Conservation (phyloP, 176 grass and related monocot species). For the Luzula sylvatica region DNA sequence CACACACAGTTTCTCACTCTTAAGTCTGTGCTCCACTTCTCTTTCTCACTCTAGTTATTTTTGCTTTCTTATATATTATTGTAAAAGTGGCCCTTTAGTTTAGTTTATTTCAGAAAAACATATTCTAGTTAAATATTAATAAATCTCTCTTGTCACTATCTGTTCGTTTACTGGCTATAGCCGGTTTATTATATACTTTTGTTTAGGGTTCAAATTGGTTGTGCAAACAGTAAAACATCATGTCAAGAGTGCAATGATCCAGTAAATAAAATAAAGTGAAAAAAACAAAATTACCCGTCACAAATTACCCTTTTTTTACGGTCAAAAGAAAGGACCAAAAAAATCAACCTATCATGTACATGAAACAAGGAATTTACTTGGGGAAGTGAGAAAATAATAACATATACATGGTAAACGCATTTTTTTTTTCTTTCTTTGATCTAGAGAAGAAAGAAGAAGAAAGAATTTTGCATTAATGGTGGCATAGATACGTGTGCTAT, state of each 20-base stretch:
- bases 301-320: conserved; percentile 1
- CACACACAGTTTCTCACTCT: neutral
- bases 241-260: conserved; percentile 22
- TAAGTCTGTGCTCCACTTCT: too few species aligned
- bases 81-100: conserved; percentile 12
- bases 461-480: neutral
- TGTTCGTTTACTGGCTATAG: conserved; percentile 2
- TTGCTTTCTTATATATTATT: neutral
- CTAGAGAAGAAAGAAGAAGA: neutral
- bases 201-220: conserved; percentile 3
- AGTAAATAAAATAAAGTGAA: conserved; percentile 1
- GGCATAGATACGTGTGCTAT: neutral
- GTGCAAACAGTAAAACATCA: conserved; percentile 23
- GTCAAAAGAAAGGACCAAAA: neutral
- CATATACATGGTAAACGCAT: conserved; percentile 6
- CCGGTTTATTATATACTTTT: conserved; percentile 11
- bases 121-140: conserved; percentile 3
- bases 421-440: conserved; percentile 4
- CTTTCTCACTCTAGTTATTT: neutral
- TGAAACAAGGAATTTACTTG: conserved; percentile 12
- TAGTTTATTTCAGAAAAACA: neutral
- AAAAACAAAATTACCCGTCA: conserved; percentile 13
- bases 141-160: conserved; percentile 15
- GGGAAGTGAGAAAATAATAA: conserved; percentile 6
- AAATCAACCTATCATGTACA: conserved; percentile 8